Evolutionary conservation across 1,284 basidiomycete genomes (phyloP).

Genomic region (Melampsora larici-populina): DNA sequence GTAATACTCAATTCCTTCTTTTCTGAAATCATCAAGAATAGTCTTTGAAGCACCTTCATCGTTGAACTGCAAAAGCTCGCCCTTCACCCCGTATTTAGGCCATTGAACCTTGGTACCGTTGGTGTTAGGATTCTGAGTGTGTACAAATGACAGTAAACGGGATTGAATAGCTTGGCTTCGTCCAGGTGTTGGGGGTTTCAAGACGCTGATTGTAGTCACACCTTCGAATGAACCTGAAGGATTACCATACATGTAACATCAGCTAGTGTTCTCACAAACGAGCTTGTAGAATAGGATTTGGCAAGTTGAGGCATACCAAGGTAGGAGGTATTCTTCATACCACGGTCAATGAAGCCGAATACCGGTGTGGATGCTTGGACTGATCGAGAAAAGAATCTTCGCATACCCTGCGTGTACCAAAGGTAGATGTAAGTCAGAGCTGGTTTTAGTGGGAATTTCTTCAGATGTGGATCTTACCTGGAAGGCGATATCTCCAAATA

Average conservation of each 20-base stretch:
- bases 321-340: neutral
- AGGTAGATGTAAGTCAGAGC: neutral
- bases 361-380: neutral
- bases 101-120: neutral
- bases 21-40: no score
- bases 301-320: neutral
- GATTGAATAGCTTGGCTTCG: neutral
- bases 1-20: no score
- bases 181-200: neutral
- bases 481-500: conserved; percentile 3
- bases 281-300: no score
- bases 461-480: neutral
- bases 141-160: neutral
- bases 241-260: neutral
- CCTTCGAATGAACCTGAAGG: conserved; percentile 4
- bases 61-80: no score
- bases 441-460: no score
- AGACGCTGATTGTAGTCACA: neutral
- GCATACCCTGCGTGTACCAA: neutral
- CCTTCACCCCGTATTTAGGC: neutral
- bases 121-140: neutral
- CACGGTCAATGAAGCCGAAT: neutral
- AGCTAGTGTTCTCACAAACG: no score
- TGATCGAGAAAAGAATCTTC: neutral
- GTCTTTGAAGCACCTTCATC: no score